phyloP scores from a whole-genome alignment of 192 early-diverging fungal species.

The Linnemannia schmuckeri region DNA sequence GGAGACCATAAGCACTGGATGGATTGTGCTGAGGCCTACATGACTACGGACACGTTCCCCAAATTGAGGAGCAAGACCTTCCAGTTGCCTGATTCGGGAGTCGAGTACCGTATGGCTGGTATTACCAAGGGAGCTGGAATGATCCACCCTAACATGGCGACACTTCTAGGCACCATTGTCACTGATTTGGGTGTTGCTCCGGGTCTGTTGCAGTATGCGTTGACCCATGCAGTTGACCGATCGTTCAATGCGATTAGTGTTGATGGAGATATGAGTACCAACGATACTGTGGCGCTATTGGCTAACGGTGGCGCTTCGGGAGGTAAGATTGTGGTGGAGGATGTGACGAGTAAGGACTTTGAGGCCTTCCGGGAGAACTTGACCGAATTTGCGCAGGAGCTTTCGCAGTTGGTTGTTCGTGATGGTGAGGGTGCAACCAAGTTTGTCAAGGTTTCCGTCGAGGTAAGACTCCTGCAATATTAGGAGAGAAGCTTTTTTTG shows the following conservation, averaged over 20 bases:
- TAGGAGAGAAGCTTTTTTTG: no score
- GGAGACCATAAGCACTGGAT: conserved; percentile 82
- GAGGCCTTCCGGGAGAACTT: conserved; percentile 77
- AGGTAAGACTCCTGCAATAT: conserved; percentile 56
- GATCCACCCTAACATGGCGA: conserved; percentile 99
- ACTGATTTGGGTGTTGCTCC: conserved; percentile 84
- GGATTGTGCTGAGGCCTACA: conserved; percentile 85
- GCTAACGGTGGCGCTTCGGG: conserved; percentile 83
- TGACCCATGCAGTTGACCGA: conserved; percentile 86
- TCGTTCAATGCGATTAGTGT: conserved; percentile 97
- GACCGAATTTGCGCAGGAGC: conserved; percentile 85
- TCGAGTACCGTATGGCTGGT: conserved; percentile 86
- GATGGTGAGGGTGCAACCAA: conserved; percentile 99
- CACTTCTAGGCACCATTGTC: conserved; percentile 87
- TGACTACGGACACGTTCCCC: conserved; percentile 99
- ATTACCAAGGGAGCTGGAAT: conserved; percentile 98
- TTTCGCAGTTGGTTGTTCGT: conserved; percentile 91
- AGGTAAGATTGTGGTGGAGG: conserved; percentile 51
- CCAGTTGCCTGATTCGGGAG: conserved; percentile 60
- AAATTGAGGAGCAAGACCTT: conserved; percentile 81
- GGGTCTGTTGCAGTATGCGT: conserved; percentile 74
- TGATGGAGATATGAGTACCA: conserved; percentile 98
- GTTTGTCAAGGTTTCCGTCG: conserved; percentile 91
- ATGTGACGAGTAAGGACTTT: conserved; percentile 68
- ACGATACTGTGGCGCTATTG: conserved; percentile 92